phyloP scores from a whole-genome alignment of 495 filamentous ascomycete species.

The Penicillium odoratum region DNA sequence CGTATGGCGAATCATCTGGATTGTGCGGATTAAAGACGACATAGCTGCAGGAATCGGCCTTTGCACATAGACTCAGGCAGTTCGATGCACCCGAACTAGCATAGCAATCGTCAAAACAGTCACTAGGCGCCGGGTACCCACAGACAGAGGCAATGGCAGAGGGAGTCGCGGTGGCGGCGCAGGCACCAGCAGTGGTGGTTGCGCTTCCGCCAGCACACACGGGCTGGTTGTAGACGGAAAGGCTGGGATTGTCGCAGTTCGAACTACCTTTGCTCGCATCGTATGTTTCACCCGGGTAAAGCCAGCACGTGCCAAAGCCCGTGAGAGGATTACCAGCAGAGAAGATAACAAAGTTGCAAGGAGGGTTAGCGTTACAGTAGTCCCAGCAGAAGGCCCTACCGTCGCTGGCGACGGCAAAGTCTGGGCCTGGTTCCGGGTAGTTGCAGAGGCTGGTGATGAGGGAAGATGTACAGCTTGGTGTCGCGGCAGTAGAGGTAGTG shows the following conservation, averaged over 20 bases:
- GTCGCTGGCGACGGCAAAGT: slow-evolving; percentile 24
- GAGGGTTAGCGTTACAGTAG: slow-evolving; percentile 31
- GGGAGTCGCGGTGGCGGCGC: slow-evolving; percentile 29
- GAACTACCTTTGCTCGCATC: slow-evolving; percentile 23
- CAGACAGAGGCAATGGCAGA: slow-evolving; percentile 32
- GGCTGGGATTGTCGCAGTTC: slow-evolving; percentile 17
- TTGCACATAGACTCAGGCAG: slow-evolving; percentile 28
- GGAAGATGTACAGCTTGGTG: slow-evolving; percentile 28
- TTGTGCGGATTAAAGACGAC: slow-evolving; percentile 25
- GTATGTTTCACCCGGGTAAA: slow-evolving; percentile 28
- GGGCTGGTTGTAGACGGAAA: slow-evolving; percentile 23
- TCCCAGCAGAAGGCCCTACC: slow-evolving; percentile 26
- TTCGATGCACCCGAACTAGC: slow-evolving; percentile 24
- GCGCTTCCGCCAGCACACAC: slow-evolving; percentile 20
- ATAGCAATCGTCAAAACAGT: slow-evolving; percentile 15
- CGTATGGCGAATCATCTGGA: slow-evolving; percentile 20
- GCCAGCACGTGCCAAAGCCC: slow-evolving; percentile 28
- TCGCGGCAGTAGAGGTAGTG: slow-evolving; percentile 23
- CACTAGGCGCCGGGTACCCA: slow-evolving; percentile 24
- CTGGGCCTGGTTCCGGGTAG: slow-evolving; percentile 22
- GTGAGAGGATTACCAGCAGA: slow-evolving; percentile 21
- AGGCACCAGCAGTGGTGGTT: slow-evolving; percentile 28
- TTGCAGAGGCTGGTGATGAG: slow-evolving; percentile 24
- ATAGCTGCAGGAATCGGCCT: slow-evolving; percentile 30
- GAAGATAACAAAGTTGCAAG: slow-evolving; percentile 31